A percentile compares a stretch with the other conserved stretches of the same genome.
phyloP scores from a whole-genome alignment of 2,329 filamentous ascomycete species.

The Diplodia corticola region DNA sequence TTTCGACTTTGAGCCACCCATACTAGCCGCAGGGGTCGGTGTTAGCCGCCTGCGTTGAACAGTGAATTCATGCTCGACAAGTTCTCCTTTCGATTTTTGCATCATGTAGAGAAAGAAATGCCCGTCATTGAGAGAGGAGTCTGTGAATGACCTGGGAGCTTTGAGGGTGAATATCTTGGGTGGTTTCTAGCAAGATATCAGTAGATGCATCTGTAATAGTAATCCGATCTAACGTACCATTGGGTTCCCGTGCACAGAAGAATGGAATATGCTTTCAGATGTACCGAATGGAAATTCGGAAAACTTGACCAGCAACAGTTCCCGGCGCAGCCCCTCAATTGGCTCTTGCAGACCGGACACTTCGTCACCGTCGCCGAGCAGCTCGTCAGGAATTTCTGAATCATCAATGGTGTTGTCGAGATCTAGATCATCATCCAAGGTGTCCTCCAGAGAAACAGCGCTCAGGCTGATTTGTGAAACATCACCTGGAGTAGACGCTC shows the following conservation, averaged over 20 bases:
- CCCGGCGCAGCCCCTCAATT: constrained; percentile 41
- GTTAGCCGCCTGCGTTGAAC: constrained; percentile 39
- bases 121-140: constrained; percentile 35
- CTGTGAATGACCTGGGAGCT: constrained; percentile 40
- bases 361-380: constrained; percentile 35
- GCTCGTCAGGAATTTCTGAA: constrained; percentile 41
- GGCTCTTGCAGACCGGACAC: constrained; percentile 33
- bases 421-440: constrained; percentile 40
- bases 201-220: neutral
- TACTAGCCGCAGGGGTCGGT: constrained; percentile 31
- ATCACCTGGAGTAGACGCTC: constrained; percentile 58
- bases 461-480: constrained; percentile 42
- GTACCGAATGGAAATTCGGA: constrained; percentile 33
- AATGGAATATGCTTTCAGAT: constrained; percentile 22
- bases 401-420: constrained; percentile 41
- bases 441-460: constrained; percentile 40
- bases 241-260: constrained; percentile 6
- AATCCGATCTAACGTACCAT: constrained; percentile 27
- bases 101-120: constrained; percentile 41
- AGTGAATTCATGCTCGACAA: constrained; percentile 40
- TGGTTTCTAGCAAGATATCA: constrained; percentile 21
- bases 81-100: constrained; percentile 34
- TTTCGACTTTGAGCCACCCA: neutral
- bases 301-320: constrained; percentile 40
- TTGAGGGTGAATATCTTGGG: constrained; percentile 34